Evolutionary conservation across 1,139 yeast genomes (phyloP).

Genomic region (Taphrina pruni): DNA sequence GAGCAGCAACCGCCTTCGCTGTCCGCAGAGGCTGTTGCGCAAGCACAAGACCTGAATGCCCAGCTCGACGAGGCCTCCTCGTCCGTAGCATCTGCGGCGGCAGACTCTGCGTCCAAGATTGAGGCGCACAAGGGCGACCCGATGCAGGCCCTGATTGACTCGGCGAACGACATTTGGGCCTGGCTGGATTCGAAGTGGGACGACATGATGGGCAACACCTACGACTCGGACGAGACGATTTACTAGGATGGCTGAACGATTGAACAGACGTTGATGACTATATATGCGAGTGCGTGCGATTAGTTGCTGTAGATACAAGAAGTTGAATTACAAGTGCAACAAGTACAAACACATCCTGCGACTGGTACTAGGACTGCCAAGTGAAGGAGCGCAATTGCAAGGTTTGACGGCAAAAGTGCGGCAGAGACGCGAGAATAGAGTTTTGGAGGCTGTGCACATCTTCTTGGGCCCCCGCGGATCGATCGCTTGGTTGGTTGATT

Average conservation of each 20-base stretch:
- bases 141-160: neutral
- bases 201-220: constrained; percentile 21
- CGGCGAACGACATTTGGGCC: constrained; percentile 20
- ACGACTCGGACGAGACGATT: constrained; percentile 13
- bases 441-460: no score
- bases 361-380: no score
- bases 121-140: constrained; percentile 26
- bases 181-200: constrained; percentile 34
- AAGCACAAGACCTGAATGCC: constrained; percentile 19
- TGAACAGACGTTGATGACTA: no score
- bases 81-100: constrained; percentile 10
- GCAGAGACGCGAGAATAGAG: no score
- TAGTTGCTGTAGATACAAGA: neutral
- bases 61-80: constrained; percentile 28
- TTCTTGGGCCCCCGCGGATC: no score
- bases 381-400: no score
- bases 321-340: neutral
- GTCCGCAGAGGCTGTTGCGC: constrained; percentile 35
- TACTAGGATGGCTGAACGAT: neutral
- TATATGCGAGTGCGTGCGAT: neutral
- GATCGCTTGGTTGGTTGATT: no score
- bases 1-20: constrained; percentile 12
- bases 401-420: no score
- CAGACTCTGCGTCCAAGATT: constrained; percentile 19
- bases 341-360: no score